phyloP scores from a whole-genome alignment of 176 grass and related monocot species.

The Pontederia paniculata region DNA sequence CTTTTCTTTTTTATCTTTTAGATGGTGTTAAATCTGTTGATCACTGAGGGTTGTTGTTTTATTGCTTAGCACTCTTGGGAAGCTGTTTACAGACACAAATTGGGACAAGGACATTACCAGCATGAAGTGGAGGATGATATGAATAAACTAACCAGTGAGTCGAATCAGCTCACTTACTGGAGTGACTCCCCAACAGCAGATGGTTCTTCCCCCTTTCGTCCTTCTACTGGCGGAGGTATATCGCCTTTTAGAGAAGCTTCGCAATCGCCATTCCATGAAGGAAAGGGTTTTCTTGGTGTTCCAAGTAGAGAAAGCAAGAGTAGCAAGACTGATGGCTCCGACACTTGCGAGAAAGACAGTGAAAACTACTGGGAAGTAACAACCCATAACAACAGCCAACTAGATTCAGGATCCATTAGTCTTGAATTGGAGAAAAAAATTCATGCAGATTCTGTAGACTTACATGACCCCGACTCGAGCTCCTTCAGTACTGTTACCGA shows the following conservation, averaged over 20 bases:
- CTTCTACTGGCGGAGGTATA: constrained; percentile 29
- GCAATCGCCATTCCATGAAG: constrained; percentile 23
- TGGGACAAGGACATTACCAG: constrained; percentile 41
- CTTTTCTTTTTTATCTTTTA: constrained; percentile 3
- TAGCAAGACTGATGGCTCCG: constrained; percentile 32
- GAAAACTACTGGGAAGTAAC: constrained; percentile 30
- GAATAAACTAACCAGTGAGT: constrained; percentile 65
- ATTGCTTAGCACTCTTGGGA: constrained; percentile 71
- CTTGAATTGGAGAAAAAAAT: constrained; percentile 34
- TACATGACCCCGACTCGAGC: constrained; percentile 24
- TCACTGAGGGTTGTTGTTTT: not conserved
- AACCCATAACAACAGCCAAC: constrained; percentile 34
- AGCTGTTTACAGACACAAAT: constrained; percentile 68
- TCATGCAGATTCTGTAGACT: constrained; percentile 33
- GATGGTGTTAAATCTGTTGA: not conserved
- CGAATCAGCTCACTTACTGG: constrained; percentile 77
- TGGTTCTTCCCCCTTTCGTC: constrained; percentile 56
- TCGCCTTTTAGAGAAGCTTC: constrained; percentile 28
- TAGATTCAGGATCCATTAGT: constrained; percentile 49
- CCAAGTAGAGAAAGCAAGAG: constrained; percentile 34
- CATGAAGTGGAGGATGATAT: constrained; percentile 34
- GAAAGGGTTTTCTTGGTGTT: constrained; percentile 22
- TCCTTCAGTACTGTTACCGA: constrained; percentile 22
- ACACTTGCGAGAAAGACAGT: constrained; percentile 31
- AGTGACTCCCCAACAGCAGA: constrained; percentile 50